Evolutionary conservation across 768 basidiomycete genomes (phyloP).

Genomic region (Postia placenta): DNA sequence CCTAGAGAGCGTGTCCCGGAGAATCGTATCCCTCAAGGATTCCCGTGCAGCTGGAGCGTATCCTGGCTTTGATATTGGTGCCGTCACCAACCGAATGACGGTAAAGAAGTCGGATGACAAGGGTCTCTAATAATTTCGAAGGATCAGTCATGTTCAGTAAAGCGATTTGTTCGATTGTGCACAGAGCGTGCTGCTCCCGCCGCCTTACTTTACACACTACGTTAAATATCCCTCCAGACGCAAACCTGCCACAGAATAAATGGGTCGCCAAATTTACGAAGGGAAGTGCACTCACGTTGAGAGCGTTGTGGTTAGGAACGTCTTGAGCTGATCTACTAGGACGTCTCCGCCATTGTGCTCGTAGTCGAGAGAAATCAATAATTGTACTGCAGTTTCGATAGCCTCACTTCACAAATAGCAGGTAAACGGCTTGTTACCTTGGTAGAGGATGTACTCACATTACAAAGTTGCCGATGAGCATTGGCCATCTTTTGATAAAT

Average conservation of each 20-base stretch:
- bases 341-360: constrained; percentile 48
- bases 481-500: constrained; percentile 56
- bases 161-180: too few species aligned
- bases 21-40: constrained; percentile 38
- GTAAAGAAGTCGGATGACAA: constrained; percentile 44
- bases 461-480: constrained; percentile 48
- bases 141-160: too few species aligned
- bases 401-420: constrained; percentile 34
- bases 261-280: not conserved
- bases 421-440: not conserved
- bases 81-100: constrained; percentile 44
- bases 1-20: constrained; percentile 50
- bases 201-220: constrained; percentile 53
- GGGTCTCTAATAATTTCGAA: too few species aligned
- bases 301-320: constrained; percentile 48
- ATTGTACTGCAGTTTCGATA: constrained; percentile 42
- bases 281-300: constrained; percentile 32
- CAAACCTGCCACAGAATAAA: constrained; percentile 36
- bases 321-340: constrained; percentile 49
- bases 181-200: too few species aligned
- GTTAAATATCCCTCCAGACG: constrained; percentile 49
- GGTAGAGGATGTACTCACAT: constrained; percentile 17
- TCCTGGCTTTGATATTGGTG: constrained; percentile 28
- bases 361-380: constrained; percentile 38
- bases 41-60: constrained; percentile 20